Percentiles rank a stretch among this genome's conserved stretches.
phyloP scores from a whole-genome alignment of 108 stramenopile genomes.

The Fragilariopsis cylindrus region DNA sequence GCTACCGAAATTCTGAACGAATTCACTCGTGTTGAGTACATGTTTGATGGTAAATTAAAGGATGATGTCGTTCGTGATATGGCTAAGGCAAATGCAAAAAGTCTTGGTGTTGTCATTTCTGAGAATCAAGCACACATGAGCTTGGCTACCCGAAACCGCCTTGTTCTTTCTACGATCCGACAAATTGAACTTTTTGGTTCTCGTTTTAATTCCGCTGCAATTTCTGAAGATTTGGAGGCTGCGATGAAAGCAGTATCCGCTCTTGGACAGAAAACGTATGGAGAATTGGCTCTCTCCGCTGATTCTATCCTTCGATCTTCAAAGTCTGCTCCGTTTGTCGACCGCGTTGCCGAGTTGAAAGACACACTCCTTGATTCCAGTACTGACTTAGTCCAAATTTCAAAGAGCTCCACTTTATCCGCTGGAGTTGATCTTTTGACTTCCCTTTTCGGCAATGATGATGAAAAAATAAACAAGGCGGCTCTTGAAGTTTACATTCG shows the following conservation, averaged over 20 bases:
- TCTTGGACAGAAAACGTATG: slow-evolving; percentile 79
- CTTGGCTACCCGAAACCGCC: slow-evolving; percentile 46
- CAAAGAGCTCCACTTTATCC: slow-evolving; percentile 77
- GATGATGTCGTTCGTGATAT: slow-evolving; percentile 90
- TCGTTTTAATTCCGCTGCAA: slow-evolving; percentile 54
- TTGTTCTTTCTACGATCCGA: slow-evolving; percentile 76
- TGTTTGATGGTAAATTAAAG: slow-evolving; percentile 78
- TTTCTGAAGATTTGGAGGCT: slow-evolving; percentile 58
- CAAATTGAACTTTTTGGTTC: slow-evolving; percentile 75
- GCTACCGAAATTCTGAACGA: slow-evolving; percentile 66
- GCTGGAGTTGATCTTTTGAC: slow-evolving; percentile 95
- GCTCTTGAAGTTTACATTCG: slow-evolving; percentile 90
- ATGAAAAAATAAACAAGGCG: slow-evolving; percentile 61
- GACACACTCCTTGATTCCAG: slow-evolving; percentile 59
- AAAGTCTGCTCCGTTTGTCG: slow-evolving; percentile 81
- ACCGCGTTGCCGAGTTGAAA: slow-evolving; percentile 80
- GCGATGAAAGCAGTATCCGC: slow-evolving; percentile 57
- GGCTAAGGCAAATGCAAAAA: slow-evolving; percentile 80
- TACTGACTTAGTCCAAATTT: slow-evolving; percentile 62
- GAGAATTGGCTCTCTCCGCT: slow-evolving; percentile 85
- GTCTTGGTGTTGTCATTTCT: slow-evolving; percentile 77
- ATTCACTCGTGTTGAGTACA: slow-evolving; percentile 86
- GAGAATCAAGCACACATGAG: slow-evolving; percentile 82
- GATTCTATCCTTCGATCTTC: slow-evolving; percentile 71
- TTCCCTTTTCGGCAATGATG: slow-evolving; percentile 80